Percentiles rank a stretch among this genome's conserved stretches.
Evolutionary conservation across 2,329 filamentous ascomycete genomes (phyloP).

Genomic region (Cytospora paraplurivora): DNA sequence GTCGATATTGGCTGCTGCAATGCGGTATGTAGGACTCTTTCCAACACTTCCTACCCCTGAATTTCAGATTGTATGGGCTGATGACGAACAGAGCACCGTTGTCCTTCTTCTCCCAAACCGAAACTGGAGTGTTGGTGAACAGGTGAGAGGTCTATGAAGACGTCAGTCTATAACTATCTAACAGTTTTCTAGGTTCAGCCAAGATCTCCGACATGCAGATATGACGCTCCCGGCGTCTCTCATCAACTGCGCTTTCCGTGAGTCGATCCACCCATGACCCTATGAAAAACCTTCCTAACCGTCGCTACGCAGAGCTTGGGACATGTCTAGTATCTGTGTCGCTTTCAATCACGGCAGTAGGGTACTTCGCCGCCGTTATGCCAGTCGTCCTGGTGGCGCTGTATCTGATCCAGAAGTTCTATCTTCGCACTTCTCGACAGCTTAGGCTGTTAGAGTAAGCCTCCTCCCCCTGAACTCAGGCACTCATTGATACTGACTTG

Average conservation of each 20-base stretch:
- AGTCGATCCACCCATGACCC: not conserved
- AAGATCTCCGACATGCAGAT: slow-evolving; percentile 19
- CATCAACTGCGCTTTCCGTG: slow-evolving; percentile 15
- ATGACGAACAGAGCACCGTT: slow-evolving; percentile 27
- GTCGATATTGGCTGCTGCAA: slow-evolving; percentile 16
- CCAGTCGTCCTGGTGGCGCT: slow-evolving; percentile 48
- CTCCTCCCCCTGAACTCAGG: slow-evolving; percentile 46
- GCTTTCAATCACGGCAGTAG: slow-evolving; percentile 1
- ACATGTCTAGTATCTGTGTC: slow-evolving; percentile 13
- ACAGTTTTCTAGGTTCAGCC: slow-evolving; percentile 16
- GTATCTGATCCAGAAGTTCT: slow-evolving; percentile 54
- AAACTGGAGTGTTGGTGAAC: slow-evolving; percentile 29
- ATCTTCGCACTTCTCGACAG: slow-evolving; percentile 60
- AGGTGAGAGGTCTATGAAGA: slow-evolving; percentile 5
- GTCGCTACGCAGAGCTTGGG: slow-evolving; percentile 1
- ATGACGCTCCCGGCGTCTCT: slow-evolving; percentile 15
- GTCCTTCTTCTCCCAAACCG: slow-evolving; percentile 31
- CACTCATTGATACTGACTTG: not conserved
- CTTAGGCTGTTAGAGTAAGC: slow-evolving; percentile 57
- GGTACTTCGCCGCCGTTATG: slow-evolving; percentile 42
- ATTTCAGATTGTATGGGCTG: not conserved
- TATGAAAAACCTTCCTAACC: slow-evolving; percentile 7
- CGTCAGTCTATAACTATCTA: not conserved
- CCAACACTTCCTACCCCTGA: too few species aligned
- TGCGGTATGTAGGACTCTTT: not conserved